A percentile compares a stretch with the other conserved stretches of the same genome.
phyloP scores from a whole-genome alignment of 2,329 filamentous ascomycete genomes.

The Hypoxylon sp. region DNA sequence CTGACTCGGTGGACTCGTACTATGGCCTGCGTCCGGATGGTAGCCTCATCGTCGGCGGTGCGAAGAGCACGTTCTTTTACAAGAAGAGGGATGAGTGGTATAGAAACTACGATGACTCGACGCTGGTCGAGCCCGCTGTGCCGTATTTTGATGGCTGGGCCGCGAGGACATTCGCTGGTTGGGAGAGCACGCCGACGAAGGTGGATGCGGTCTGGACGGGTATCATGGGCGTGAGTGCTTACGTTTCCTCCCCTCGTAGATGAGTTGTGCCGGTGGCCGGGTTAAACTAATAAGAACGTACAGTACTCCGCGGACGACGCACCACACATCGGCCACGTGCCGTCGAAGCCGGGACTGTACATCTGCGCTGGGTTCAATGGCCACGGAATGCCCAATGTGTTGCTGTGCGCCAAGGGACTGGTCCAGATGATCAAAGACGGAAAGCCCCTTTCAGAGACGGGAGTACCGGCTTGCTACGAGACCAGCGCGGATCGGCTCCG shows the following conservation, averaged over 20 bases:
- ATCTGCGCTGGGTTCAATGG: slow-evolving; percentile 50
- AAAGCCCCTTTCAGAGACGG: slow-evolving; percentile 44
- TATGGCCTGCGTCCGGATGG: slow-evolving; percentile 59
- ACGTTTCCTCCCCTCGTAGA: neutral
- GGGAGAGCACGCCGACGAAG: slow-evolving; percentile 61
- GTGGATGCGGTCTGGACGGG: slow-evolving; percentile 56
- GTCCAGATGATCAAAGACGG: slow-evolving; percentile 45
- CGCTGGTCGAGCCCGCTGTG: slow-evolving; percentile 60
- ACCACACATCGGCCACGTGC: slow-evolving; percentile 48
- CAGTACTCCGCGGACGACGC: slow-evolving; percentile 46
- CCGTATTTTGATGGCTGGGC: slow-evolving; percentile 65
- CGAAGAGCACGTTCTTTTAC: slow-evolving; percentile 52
- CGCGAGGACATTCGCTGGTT: slow-evolving; percentile 64
- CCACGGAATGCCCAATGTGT: slow-evolving; percentile 50
- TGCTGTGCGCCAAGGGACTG: slow-evolving; percentile 46
- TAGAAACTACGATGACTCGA: slow-evolving; percentile 62
- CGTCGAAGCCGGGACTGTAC: slow-evolving; percentile 45
- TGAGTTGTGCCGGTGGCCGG: too few species aligned
- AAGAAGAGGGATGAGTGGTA: slow-evolving; percentile 60
- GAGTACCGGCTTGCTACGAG: slow-evolving; percentile 47
- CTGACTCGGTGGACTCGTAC: slow-evolving; percentile 41
- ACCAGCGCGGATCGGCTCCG: slow-evolving; percentile 44
- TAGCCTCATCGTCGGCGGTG: slow-evolving; percentile 59
- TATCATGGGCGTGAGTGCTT: slow-evolving; percentile 49
- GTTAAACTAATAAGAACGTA: slow-evolving; percentile 1